phyloP scores from a whole-genome alignment of 2,329 filamentous ascomycete genomes.

The Tolypocladium inflatum region DNA sequence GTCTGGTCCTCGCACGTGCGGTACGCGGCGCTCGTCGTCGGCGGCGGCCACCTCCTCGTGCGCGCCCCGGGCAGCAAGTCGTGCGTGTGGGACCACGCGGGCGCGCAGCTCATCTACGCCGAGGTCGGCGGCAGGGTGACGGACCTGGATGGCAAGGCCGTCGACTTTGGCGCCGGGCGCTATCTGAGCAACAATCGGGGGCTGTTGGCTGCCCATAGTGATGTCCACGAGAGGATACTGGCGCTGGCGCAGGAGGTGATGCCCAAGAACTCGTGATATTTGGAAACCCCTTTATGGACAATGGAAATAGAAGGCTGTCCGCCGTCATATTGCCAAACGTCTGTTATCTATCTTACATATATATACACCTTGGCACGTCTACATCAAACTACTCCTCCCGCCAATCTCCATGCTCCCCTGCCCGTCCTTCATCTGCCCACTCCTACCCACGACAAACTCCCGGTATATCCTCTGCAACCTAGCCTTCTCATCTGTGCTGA shows the following conservation, averaged over 20 bases:
- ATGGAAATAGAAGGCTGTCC: neutral
- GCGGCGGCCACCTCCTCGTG: conserved; percentile 24
- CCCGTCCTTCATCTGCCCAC: conserved; percentile 90
- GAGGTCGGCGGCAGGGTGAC: conserved; percentile 45
- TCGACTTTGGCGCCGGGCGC: conserved; percentile 26
- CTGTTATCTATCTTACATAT: neutral
- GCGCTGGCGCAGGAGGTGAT: conserved; percentile 10
- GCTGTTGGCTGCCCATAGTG: conserved; percentile 33
- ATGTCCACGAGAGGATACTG: conserved; percentile 31
- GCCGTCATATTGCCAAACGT: neutral
- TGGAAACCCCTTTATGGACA: neutral
- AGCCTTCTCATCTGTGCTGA: conserved; percentile 66
- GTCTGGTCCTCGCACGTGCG: conserved; percentile 30
- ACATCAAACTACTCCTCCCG: conserved; percentile 91
- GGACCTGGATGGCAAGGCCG: conserved; percentile 29
- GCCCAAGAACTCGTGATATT: neutral
- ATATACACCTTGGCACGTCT: conserved; percentile 7
- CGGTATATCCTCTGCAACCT: conserved; percentile 74
- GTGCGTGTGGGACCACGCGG: conserved; percentile 44
- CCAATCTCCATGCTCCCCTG: conserved; percentile 89
- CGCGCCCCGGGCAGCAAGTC: conserved; percentile 18
- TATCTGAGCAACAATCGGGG: conserved; percentile 22
- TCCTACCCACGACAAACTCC: conserved; percentile 87
- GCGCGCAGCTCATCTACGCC: conserved; percentile 46
- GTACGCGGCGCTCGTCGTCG: conserved; percentile 26